Base-by-base conservation (phyloP, 2,329 filamentous ascomycete species). In the Aspergillus tubingensis region DNA sequence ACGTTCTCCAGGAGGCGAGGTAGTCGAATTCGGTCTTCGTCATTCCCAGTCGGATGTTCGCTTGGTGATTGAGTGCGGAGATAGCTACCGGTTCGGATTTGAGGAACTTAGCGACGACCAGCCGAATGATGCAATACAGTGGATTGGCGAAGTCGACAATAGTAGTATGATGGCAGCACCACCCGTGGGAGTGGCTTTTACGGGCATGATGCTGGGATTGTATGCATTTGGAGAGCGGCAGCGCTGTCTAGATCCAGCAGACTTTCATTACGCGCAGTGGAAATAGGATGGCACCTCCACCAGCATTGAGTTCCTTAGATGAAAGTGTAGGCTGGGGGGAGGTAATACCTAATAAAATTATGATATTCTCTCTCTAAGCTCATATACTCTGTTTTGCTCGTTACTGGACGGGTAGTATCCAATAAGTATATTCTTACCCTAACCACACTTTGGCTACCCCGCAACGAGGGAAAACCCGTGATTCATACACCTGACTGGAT, bases 121-220 rank as follows among this genome's bases (percentile, higher is more conserved):
- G 21, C 47, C 15, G n/a, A 5, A 53, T 7, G 10, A 21, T 2
- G 48, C 43, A 0, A 41, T 67, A 1, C 61, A 65, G 21, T 74
- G 71, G 72, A 44, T 74, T 17, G 72, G 70, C 0, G 65, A 61
- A 3, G 67, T 79, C 15, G 60, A 69, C 4, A 78, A 73, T 15
- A 56, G 65, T 19, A 59, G 64, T 13, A 74, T 80, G 62, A 78
- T 76, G 2, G 60, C 70, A 15, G 64, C 71, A 1, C 50, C 63
- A 36, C 76, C 79, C 2, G 68, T 80, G 8, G 79, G 79, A 0
- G 72, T 72, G 17, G 68, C 75, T 2, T 82, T 81, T 36, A 80
- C 79, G 1, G 79, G 79, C 0, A 76, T 78, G 69, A 80, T 81
- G 78, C 65, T 81, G 51, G 79, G 80, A 0, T n/a, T 82, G 11